Base-by-base conservation (phyloP, 2,329 filamentous ascomycete genomes). In the Ophioceras dolichostomum region DNA sequence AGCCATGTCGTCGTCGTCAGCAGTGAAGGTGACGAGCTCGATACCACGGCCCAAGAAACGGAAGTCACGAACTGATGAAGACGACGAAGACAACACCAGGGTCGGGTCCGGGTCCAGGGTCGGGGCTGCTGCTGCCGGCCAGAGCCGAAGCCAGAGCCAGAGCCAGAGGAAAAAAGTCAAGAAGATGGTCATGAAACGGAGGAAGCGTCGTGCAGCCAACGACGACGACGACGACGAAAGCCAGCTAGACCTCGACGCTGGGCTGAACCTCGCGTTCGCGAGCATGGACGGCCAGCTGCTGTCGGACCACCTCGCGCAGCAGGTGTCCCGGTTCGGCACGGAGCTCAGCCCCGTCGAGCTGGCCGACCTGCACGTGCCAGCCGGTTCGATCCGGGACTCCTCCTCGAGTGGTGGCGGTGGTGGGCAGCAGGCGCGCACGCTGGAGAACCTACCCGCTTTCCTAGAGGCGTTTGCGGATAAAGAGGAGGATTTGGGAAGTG, bases 271-370 rank as follows among this genome's bases (percentile, higher is more conserved):
- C 45, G 74, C 83, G 4, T 83, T 95, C 54, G 74, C 77, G 32
- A 74, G 76, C 42, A 88, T 95, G 79, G 85, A 94, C 56, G 79
- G 76, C 42, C 75, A 79, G 46, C 67, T 95, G 30, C 64, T 95
- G 33, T 84, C 88, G 2, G 89, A 95, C 55, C 79, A 94, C 55
- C 67, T 95, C 43, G 83, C 83, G 6, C 80, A 91, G 52, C 76
- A 83, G 52, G 80, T 84, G 37, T 76, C 72, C 45, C 72, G 81
- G 18, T 93, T 89, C 51, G 83, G 86, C 38, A 76, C 73, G 20
- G 81, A 94, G 37, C 58, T 95, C 50, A 94, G 83, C 48, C 65
- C 77, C 1, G 73, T 96, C 29, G 91, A 98, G 60, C 64, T 94
- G 22, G 79, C 84, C 39, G 88, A 95, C 53, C 65, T 85, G 50